Evolutionary conservation across 257 asterid species (phyloP), one percentile per base, ranked within the genome.

Genomic region (Solanum piurae): DNA sequence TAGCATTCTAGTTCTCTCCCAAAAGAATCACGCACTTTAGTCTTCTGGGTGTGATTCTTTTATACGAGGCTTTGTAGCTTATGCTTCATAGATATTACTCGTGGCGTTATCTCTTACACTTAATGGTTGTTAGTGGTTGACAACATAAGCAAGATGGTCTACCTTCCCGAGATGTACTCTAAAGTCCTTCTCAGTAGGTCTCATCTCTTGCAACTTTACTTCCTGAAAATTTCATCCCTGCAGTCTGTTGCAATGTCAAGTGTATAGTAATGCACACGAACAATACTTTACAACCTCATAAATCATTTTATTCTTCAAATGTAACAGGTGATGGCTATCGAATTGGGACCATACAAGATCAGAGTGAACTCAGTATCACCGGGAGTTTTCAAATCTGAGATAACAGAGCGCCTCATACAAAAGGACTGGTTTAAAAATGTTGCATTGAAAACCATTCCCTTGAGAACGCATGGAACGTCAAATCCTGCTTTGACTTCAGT

Each of bases 341-440:
- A 95, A 89, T 86, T 95, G 29, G 98, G 98, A 58, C 84, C 6
- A 6, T 72, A 94, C 87, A 91, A 91, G 23, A 96, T 96, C 88
- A 90, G 95, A 86, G 98, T 96, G 88, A 96, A 96, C 89, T 93
- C 96, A 7, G 90, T 96, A 87, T 90, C 98, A 5, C 98, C 97
- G 0, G 98, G 97, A 37, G 87, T 96, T 29, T 95, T 95, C 75
- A 91, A 90, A 62, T 95, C 98, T 2, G 98, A 96, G 92, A 96
- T 94, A 77, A 96, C 98, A 0, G 88, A 93, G 90, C 89, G 79
- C 31, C 96, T 95, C 23, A 52, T 95, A 87, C 84, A 90, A 62
- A 93, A 95, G 64, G 91, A 93, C 6, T 95, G 98, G 98, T 91
- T 94, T 9, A 89, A 90, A 9, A 90, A 75, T 0, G 91, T 96